Evolutionary conservation across 768 basidiomycete species (phyloP), one percentile per base, ranked within the genome.

Genomic region (Inosperma sp.): DNA sequence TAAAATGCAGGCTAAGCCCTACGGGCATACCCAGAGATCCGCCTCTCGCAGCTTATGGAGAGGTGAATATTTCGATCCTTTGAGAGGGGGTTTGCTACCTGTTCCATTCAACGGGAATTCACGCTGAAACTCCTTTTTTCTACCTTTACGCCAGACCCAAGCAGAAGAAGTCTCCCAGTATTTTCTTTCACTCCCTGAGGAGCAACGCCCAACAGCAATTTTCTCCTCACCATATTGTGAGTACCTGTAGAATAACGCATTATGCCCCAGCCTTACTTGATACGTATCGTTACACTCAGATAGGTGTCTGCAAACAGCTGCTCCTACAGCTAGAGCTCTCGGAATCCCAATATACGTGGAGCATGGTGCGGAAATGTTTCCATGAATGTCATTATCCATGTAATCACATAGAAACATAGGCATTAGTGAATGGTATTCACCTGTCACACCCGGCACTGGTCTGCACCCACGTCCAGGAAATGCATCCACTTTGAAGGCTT

Each of bases 151-250:
- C n/a, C 42, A 87, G 81, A 68, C 72, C 13, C 91, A 93, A 70
- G 88, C 91, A 1, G 65, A 78, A 48, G 88, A 92, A 62, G 68
- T 91, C 17, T 84, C 81, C 2, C 68, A 72, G 13, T 79, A 86
- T 63, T 81, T 91, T 56, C 54, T 71, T 17, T 77, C 79, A 7
- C 69, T 91, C 13, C 85, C 88, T 13, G 74, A 78, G 48, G 74
- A 82, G 6, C 75, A 84, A 36, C 74, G 78, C 10, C 90, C 90
- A 1, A 90, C 84, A 2, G 83, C 79, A 5, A 86, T 92, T 50
- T 85, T 89, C 65, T 89, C 87, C 9, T 92, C 89, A 8, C 89
- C 89, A 7, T 91, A 86, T 62, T 93, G 89, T 89, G 70, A 60
- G 67, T 62, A 13, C 4, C 21, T 17, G 5, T 14, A 14, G n/a